phyloP scores from a whole-genome alignment of 768 basidiomycete species.

The Lactifluus echinatus region DNA sequence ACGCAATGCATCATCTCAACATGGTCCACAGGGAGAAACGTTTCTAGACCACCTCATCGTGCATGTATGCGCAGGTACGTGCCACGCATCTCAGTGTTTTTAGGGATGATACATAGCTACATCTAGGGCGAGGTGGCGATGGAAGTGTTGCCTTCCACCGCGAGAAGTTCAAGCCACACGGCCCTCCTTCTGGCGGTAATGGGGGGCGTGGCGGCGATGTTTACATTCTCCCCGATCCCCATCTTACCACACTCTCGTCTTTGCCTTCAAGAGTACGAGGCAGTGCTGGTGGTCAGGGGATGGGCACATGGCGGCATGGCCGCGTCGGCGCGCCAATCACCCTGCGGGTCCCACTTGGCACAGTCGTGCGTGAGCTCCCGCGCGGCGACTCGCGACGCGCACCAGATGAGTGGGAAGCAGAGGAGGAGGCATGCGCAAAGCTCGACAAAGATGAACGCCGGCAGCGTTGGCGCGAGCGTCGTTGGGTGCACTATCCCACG shows the following conservation, averaged over 20 bases:
- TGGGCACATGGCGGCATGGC: conserved; percentile 85
- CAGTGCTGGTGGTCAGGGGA: conserved; percentile 59
- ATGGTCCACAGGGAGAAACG: conserved; percentile 48
- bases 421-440: conserved; percentile 48
- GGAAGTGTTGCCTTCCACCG: conserved; percentile 92
- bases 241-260: conserved; percentile 68
- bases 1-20: conserved; percentile 4
- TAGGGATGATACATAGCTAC: neutral
- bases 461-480: conserved; percentile 50
- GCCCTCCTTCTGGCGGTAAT: conserved; percentile 89
- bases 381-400: conserved; percentile 56
- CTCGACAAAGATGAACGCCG: conserved; percentile 41
- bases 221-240: conserved; percentile 70
- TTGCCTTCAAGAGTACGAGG: conserved; percentile 63
- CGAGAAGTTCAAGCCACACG: conserved; percentile 75
- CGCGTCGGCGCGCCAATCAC: conserved; percentile 61
- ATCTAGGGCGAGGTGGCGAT: conserved; percentile 75
- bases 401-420: conserved; percentile 65
- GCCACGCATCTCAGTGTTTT: neutral
- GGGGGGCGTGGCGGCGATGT: conserved; percentile 87
- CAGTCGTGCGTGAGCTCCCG: conserved; percentile 71
- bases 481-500: conserved; percentile 79
- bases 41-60: conserved; percentile 80
- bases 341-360: conserved; percentile 82
- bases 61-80: conserved; percentile 63